Evolutionary conservation across 2,329 filamentous ascomycete species (phyloP), one percentile per base, ranked within the genome.

Genomic region (Monilinia fructigena): DNA sequence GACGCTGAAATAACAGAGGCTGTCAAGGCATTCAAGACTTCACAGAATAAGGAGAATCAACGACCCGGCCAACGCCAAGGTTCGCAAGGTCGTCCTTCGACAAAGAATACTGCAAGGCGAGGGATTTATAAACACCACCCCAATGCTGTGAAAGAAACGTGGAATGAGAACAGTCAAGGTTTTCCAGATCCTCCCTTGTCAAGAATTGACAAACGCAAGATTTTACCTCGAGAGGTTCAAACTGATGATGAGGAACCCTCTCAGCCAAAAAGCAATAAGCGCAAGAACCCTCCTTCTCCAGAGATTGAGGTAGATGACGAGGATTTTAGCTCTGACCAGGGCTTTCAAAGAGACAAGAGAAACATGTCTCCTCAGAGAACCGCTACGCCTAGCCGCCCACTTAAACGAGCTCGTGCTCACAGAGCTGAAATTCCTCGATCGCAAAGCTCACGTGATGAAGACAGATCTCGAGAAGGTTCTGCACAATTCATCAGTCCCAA

Each of bases 11-110:
- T 52, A 38, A 58, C 53, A 48, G 38, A 16, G 14, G 18, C 26
- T 20, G 70, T 68, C 55, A 63, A 69, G 12, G 42, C 31, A n/a
- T 66, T 58, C 20, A 66, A 28, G 12, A 64, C 67, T 26, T 72
- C 74, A 20, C 72, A 71, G 52, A 74, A 76, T 26, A 76, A 76
- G 65, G 75, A 76, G 55, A 76, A 76, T 35, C 67, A 67, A 38
- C 69, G 18, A 16, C 58, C 58, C 38, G 56, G 52, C 11, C 31
- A 53, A 26, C n/a, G 18, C 12, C 54, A 38, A 23, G 45, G 7
- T 23, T 50, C 45, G 6, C 28, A 7, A 50, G 58, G 12, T 26
- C 28, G n/a, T 23, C 31, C n/a, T 16, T 38, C 28, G 20, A 38
- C 3, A 47, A 35, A 11, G 12, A 18, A 45, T 23, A 47, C 42